Percentiles rank a stretch among this genome's conserved stretches.
phyloP scores from a whole-genome alignment of 2,329 filamentous ascomycete species.

The Xylariaceae sp. region DNA sequence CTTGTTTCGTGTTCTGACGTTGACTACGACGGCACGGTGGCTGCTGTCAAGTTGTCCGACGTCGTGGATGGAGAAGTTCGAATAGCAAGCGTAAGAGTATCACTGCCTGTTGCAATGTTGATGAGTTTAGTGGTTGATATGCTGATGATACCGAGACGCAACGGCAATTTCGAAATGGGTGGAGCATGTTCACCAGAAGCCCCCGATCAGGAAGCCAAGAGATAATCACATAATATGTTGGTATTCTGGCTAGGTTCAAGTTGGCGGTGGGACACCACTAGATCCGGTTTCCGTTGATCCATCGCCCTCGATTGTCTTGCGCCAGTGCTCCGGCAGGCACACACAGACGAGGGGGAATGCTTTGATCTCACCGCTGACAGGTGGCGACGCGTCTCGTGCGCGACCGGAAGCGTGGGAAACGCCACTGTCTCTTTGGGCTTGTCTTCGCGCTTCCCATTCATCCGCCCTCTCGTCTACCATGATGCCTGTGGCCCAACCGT shows the following conservation, averaged over 20 bases:
- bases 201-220: neutral
- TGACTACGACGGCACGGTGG: slow-evolving; percentile 21
- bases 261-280: slow-evolving; percentile 16
- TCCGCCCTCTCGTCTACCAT: slow-evolving; percentile 79
- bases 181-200: neutral
- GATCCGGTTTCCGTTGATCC: slow-evolving; percentile 63
- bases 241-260: slow-evolving; percentile 18
- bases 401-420: slow-evolving; percentile 75
- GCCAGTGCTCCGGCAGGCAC: slow-evolving; percentile 92
- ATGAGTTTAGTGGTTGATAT: neutral
- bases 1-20: too few species aligned
- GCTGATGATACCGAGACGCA: neutral
- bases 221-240: slow-evolving; percentile 18
- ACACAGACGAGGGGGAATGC: slow-evolving; percentile 97
- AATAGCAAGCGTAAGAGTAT: too few species aligned
- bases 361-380: slow-evolving; percentile 79
- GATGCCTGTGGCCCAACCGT: slow-evolving; percentile 95
- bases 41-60: slow-evolving; percentile 30
- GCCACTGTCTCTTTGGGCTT: slow-evolving; percentile 84
- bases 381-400: slow-evolving; percentile 56
- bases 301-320: slow-evolving; percentile 92
- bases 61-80: slow-evolving; percentile 29
- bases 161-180: neutral
- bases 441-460: slow-evolving; percentile 76
- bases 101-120: slow-evolving; percentile 5